phyloP scores from a whole-genome alignment of 176 grass and related monocot species.

The Aechmea fasciata region DNA sequence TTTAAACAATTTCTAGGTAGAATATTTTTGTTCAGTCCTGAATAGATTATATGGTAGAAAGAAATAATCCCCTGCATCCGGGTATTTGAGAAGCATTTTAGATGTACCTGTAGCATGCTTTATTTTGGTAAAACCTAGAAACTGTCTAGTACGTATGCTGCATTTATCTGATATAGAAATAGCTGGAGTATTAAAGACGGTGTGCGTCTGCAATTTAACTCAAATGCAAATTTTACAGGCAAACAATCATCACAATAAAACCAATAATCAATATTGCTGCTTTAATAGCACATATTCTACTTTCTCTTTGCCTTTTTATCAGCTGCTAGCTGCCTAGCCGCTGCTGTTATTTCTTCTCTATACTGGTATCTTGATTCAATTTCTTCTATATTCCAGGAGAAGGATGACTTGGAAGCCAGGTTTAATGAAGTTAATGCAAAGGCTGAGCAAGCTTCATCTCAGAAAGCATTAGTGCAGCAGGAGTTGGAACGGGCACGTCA shows the following conservation, averaged over 20 bases:
- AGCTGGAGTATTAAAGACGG: too few relatives aligned
- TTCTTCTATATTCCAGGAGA: constrained; percentile 60
- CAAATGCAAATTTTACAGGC: too few relatives aligned
- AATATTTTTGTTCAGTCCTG: not conserved
- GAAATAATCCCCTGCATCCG: not conserved
- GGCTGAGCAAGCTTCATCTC: constrained; percentile 54
- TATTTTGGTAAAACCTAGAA: too few relatives aligned
- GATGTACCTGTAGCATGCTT: too few relatives aligned
- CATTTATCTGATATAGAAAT: too few relatives aligned
- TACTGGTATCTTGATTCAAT: constrained; percentile 9
- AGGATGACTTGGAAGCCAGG: constrained; percentile 75
- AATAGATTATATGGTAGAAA: not conserved
- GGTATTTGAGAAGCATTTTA: not conserved
- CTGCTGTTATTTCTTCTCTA: not conserved
- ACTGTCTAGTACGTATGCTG: too few relatives aligned
- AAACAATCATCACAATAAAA: too few relatives aligned
- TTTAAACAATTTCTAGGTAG: not conserved
- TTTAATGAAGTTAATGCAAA: constrained; percentile 69
- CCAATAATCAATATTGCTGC: too few relatives aligned
- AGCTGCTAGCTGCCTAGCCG: too few relatives aligned
- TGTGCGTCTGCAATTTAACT: too few relatives aligned
- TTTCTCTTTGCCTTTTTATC: too few relatives aligned
- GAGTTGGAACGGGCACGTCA: constrained; percentile 79
- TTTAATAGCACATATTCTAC: too few relatives aligned
- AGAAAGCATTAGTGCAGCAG: constrained; percentile 59